phyloP scores from a whole-genome alignment of 2,329 filamentous ascomycete species.

The Paracamarosporium sp. region DNA sequence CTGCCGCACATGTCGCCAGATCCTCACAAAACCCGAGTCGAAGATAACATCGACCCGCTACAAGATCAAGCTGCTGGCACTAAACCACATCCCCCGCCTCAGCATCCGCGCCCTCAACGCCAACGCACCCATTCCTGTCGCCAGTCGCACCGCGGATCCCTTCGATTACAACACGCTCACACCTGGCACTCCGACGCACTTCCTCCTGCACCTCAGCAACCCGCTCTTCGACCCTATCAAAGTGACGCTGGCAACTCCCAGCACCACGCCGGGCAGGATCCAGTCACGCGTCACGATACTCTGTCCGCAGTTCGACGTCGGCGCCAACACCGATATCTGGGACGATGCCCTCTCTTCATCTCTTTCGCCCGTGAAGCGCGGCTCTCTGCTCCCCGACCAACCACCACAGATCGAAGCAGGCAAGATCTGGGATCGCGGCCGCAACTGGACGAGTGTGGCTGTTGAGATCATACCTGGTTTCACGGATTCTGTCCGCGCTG shows the following conservation, averaged over 20 bases:
- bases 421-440: conserved; percentile 93
- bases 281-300: conserved; percentile 81
- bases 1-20: conserved; percentile 90
- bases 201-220: conserved; percentile 89
- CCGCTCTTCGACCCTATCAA: conserved; percentile 91
- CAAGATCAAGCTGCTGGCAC: conserved; percentile 87
- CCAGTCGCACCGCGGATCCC: conserved; percentile 18
- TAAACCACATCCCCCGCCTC: conserved; percentile 84
- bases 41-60: conserved; percentile 90
- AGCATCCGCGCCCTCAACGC: conserved; percentile 73
- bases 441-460: conserved; percentile 95
- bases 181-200: conserved; percentile 69
- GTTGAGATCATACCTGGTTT: conserved; percentile 79
- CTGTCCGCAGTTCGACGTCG: conserved; percentile 92
- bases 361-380: conserved; percentile 44
- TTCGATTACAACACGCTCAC: conserved; percentile 57
- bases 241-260: conserved; percentile 84
- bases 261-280: conserved; percentile 44
- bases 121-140: conserved; percentile 30
- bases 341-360: conserved; percentile 77
- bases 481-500: conserved; percentile 26
- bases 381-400: conserved; percentile 25
- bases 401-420: conserved; percentile 72
- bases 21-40: conserved; percentile 90
- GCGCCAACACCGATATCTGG: conserved; percentile 91